phyloP scores from a whole-genome alignment of 768 basidiomycete species.

The Collybia mongolica region DNA sequence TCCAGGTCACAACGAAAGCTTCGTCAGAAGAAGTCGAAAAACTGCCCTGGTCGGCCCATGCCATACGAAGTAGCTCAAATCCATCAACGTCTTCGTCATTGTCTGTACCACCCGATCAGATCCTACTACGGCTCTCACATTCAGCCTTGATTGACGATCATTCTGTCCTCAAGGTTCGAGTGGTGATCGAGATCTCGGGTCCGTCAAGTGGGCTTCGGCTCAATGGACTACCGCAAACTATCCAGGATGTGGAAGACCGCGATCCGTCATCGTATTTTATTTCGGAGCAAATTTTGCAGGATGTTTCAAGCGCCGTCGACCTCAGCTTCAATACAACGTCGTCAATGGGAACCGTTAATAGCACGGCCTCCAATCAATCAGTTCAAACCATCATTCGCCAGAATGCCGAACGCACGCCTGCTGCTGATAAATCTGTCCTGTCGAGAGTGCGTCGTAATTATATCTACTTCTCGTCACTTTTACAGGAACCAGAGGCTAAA shows the following conservation, averaged over 20 bases:
- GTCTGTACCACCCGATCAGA: slow-evolving; percentile 41
- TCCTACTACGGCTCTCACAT: slow-evolving; percentile 71
- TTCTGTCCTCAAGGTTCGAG: slow-evolving; percentile 75
- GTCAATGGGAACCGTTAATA: slow-evolving; percentile 52
- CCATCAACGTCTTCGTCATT: slow-evolving; percentile 27
- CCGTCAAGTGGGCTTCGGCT: slow-evolving; percentile 77
- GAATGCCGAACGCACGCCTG: slow-evolving; percentile 47
- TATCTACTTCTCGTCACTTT: slow-evolving; percentile 94
- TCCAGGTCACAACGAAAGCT: slow-evolving; percentile 73
- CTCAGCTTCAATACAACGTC: slow-evolving; percentile 68
- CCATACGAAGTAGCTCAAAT: slow-evolving; percentile 45
- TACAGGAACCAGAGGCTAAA: slow-evolving; percentile 98
- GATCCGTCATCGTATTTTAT: slow-evolving; percentile 60
- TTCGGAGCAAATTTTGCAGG: slow-evolving; percentile 66
- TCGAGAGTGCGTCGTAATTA: slow-evolving; percentile 90
- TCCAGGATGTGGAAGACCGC: slow-evolving; percentile 65
- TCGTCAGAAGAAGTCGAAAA: slow-evolving; percentile 70
- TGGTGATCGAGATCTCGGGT: slow-evolving; percentile 79
- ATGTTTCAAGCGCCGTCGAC: slow-evolving; percentile 68
- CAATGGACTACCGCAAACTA: slow-evolving; percentile 77
- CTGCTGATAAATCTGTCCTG: slow-evolving; percentile 80
- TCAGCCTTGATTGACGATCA: slow-evolving; percentile 68
- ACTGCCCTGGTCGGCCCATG: slow-evolving; percentile 71
- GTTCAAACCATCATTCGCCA: slow-evolving; percentile 32
- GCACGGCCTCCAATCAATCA: slow-evolving; percentile 39